These are phyloP conservation scores for Chytridium lagenaria DNA, from an alignment of 371 early-diverging fungal genomes.

Conservation along the genomic window DNA sequence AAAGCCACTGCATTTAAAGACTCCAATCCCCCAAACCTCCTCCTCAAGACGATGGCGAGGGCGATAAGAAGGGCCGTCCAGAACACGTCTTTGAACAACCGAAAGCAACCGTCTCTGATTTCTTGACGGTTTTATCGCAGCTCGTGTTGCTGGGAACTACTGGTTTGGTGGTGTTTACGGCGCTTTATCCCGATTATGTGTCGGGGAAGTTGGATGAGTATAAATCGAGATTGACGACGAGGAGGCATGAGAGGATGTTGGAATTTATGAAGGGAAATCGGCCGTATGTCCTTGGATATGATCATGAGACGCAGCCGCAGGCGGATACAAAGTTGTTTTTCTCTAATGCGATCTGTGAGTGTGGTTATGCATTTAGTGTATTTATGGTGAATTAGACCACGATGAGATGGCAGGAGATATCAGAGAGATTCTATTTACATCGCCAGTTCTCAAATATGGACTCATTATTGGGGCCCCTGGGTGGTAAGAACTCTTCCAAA, in stretches of 20 bases:
- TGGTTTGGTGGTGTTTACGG: constrained; percentile 16
- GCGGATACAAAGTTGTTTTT: constrained; percentile 14
- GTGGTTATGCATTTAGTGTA: background rate
- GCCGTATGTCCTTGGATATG: constrained; percentile 19
- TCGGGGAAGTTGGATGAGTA: constrained; percentile 27
- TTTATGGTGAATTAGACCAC: constrained; percentile 16
- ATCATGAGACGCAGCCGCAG: background rate
- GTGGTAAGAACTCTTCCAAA: background rate
- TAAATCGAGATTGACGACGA: constrained; percentile 25
- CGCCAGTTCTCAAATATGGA: constrained; percentile 30
- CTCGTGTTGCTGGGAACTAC: constrained; percentile 31
- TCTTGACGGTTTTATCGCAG: constrained; percentile 29
- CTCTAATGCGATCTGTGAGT: constrained; percentile 17
- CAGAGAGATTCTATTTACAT: constrained; percentile 16
- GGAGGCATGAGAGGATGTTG: constrained; percentile 33
- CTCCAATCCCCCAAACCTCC: background rate
- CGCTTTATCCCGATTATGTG: constrained; percentile 19
- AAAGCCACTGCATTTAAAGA: constrained; percentile 7
- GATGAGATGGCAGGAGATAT: constrained; percentile 28
- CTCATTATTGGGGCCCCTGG: constrained; percentile 34
- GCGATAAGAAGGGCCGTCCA: background rate
- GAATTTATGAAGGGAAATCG: constrained; percentile 22
- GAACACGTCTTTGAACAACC: background rate
- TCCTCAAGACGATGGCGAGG: background rate
- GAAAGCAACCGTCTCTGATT: constrained; percentile 17